These are phyloP conservation scores for Claviceps maximensis DNA, from an alignment of 2,329 filamentous ascomycete genomes.

Conservation along the genomic window DNA sequence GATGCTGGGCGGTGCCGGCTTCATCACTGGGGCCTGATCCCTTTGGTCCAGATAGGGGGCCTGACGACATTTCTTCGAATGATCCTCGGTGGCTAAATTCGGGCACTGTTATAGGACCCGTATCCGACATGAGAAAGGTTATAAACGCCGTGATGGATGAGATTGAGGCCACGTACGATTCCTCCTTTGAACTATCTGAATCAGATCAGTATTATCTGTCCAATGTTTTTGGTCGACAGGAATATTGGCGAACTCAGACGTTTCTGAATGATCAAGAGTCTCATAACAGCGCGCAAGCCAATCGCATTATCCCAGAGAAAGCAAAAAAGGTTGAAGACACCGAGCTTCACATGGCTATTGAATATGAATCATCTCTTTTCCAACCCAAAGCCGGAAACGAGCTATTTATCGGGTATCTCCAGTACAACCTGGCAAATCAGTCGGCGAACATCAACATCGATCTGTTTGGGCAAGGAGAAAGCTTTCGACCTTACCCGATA, in stretches of 20 bases:
- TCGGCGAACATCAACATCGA: conserved; percentile 13
- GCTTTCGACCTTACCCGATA: conserved; percentile 18
- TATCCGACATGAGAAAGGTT: conserved; percentile 16
- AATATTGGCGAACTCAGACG: conserved; percentile 23
- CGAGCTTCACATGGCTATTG: conserved; percentile 25
- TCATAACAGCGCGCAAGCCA: conserved; percentile 6
- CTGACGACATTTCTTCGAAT: conserved; percentile 16
- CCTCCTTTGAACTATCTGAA: conserved; percentile 23
- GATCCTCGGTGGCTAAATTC: conserved; percentile 31
- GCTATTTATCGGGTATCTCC: conserved; percentile 19
- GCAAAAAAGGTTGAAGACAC: conserved; percentile 10
- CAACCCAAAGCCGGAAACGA: conserved; percentile 25
- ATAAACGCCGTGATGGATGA: conserved; percentile 15
- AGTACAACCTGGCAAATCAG: conserved; percentile 16
- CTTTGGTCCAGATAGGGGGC: conserved; percentile 24
- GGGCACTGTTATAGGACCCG: conserved; percentile 30
- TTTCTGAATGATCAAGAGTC: conserved; percentile 11
- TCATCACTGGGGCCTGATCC: conserved; percentile 18
- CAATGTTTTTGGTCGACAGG: conserved; percentile 29
- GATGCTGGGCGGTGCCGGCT: conserved; percentile 27
- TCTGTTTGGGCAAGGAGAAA: conserved; percentile 12
- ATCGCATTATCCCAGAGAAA: conserved; percentile 12
- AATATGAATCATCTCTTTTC: conserved; percentile 28
- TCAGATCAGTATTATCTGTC: conserved; percentile 32
- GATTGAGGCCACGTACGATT: conserved; percentile 21